Evolutionary conservation across 208 protist genomes (phyloP), one percentile per base, ranked within the genome.

Genomic region (Sergeia podlipaevii): DNA sequence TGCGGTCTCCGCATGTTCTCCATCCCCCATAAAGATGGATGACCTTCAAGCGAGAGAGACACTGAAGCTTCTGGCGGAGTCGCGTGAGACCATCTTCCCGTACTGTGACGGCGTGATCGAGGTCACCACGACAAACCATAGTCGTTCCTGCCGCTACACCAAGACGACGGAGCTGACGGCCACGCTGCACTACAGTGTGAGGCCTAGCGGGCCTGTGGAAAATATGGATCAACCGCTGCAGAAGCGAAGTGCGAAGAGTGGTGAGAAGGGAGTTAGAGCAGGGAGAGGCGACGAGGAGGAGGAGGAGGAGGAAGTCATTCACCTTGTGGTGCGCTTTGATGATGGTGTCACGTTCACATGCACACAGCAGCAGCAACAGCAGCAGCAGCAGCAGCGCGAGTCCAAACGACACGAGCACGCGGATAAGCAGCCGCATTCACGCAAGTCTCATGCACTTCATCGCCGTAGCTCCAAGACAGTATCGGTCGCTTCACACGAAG

Each of bases 291-390:
- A 62, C 4, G 20, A 20, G 47, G 24, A 18, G 17, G 59, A 42
- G 23, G 43, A 6, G 11, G 41, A 39, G 10, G 57, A 64, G 44
- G 27, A 61, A 54, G 34, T 53, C 70, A 48, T 65, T 63, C 36
- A 75, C 69, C 58, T 72, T 21, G 63, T 58, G 18, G 61, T 82
- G 5, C 57, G 73, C 10, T 93, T 83, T 64, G 81, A 90, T 57
- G 85, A 93, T 43, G 81, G 81, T 4, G 56, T 90, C 2, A 67
- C 74, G 4, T 45, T 90, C 26, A 86, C 85, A 5, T 82, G 79
- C 62, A 79, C 62, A 0, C 49, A 18, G 30, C 39, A 60, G n/a
- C n/a, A n/a, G n/a, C n/a, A n/a, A n/a, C 43, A 28, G 2, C 17
- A 5, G 6, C 23, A 28, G 38, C 38, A 44, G 38, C 7, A 17